A percentile compares a stretch with the other conserved stretches of the same genome.
These are phyloP conservation scores for Lepidium campestre DNA, from an alignment of 441 rosid species.

Conservation along the genomic window DNA sequence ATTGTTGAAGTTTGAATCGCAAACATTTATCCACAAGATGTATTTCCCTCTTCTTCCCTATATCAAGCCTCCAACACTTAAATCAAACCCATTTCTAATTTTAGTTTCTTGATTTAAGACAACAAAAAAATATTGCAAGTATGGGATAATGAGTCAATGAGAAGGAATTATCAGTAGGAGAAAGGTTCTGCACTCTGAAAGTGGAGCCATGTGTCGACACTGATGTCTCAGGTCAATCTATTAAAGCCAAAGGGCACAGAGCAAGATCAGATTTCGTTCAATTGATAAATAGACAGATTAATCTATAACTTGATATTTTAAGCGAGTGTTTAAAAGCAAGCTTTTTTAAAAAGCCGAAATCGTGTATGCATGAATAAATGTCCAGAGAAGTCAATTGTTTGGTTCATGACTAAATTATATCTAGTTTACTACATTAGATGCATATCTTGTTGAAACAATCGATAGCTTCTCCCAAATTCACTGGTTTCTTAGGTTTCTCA, in stretches of 20 bases:
- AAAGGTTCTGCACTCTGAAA: constrained; percentile 87
- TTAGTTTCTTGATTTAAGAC: constrained; percentile 4
- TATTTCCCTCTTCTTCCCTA: constrained; percentile 92
- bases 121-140: not conserved
- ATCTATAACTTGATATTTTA: constrained; percentile 68
- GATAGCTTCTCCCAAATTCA: constrained; percentile 81
- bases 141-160: not conserved
- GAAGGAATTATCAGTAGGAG: constrained; percentile 74
- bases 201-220: constrained; percentile 92
- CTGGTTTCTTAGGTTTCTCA: constrained; percentile 72
- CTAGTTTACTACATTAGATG: constrained; percentile 3
- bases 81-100: constrained; percentile 11
- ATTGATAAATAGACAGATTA: not conserved
- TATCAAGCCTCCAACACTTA: constrained; percentile 71
- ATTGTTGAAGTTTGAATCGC: constrained; percentile 70
- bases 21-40: constrained; percentile 68
- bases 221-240: constrained; percentile 97
- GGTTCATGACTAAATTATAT: not conserved
- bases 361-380: constrained; percentile 58
- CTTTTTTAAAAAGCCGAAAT: constrained; percentile 73
- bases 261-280: not conserved
- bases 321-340: constrained; percentile 97
- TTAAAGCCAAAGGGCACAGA: constrained; percentile 12
- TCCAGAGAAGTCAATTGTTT: not conserved
- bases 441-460: constrained; percentile 84